Conservation (phyloP, 2,329 filamentous ascomycete genomes). For the Penicillium verrucosum region DNA sequence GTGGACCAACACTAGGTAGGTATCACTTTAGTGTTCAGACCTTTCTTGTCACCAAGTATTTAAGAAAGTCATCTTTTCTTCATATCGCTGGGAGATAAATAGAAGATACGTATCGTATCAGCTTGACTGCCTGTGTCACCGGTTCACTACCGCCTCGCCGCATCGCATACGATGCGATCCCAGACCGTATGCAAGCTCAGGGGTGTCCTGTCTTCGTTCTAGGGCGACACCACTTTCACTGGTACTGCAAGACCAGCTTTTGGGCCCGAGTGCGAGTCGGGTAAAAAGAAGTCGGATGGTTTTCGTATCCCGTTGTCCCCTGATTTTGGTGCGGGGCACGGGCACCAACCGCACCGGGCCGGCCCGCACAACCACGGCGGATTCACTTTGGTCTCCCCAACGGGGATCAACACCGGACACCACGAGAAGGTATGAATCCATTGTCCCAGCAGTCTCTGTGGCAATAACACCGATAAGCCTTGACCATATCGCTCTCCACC, state of each 20-base stretch:
- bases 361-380: slow-evolving; percentile 6
- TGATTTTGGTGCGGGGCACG: slow-evolving; percentile 14
- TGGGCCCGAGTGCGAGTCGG: slow-evolving; percentile 13
- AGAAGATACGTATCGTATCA: background rate
- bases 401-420: slow-evolving; percentile 14
- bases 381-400: slow-evolving; percentile 8
- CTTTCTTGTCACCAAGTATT: too few species aligned
- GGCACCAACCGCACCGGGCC: background rate
- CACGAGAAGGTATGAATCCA: slow-evolving; percentile 10
- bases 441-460: background rate
- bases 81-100: too few species aligned
- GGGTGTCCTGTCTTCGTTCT: slow-evolving; percentile 13
- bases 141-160: slow-evolving; percentile 9
- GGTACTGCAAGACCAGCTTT: slow-evolving; percentile 12
- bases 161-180: slow-evolving; percentile 13
- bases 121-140: slow-evolving; percentile 11
- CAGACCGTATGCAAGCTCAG: slow-evolving; percentile 14
- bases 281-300: slow-evolving; percentile 13
- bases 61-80: too few species aligned
- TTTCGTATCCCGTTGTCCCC: slow-evolving; percentile 8
- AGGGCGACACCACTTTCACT: slow-evolving; percentile 13
- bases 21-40: too few species aligned
- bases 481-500: too few species aligned
- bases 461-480: too few species aligned
- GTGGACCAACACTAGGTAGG: too few species aligned